Evolutionary conservation across 306 rosid species (phyloP), one percentile per base, ranked within the genome.

Genomic region (Pueraria montana): DNA sequence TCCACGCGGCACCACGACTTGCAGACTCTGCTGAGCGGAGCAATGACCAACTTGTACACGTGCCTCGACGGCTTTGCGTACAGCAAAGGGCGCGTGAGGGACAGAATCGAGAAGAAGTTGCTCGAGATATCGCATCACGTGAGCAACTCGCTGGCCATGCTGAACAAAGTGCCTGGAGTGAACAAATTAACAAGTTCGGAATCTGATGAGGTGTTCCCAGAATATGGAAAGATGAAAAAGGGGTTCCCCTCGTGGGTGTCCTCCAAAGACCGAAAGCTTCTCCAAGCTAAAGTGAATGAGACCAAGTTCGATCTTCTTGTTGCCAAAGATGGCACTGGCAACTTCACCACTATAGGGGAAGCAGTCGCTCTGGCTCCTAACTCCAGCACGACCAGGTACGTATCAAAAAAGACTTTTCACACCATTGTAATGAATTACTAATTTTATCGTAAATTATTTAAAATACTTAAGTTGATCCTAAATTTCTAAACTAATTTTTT

Each of bases 311-410:
- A 94, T 84, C 70, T 92, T 23, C 82, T 89, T 38, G 98, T 94
- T 68, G 91, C 98, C 18, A 91, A 91, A 75, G 98, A 94, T 80
- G 97, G 98, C 38, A 78, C 90, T 8, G 98, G 97, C 11, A 92
- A 92, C 85, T 94, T 92, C 89, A 86, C 92, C 67, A 92, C 96
- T 10, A 83, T 92, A 6, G 81, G 87, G 5, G 92, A 87, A 21
- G 98, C 98, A 0, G 88, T 94, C 8, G 87, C 26, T 61, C 91
- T 86, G 1, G 96, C 97, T 79, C 98, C 97, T 0, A 94, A 92
- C 40, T 87, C 94, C 24, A 91, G 92, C 87, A 62, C 79, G 10
- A 94, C 94, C 76, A 94, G 94, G 98, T 84, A 36, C 23, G 24
- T 53, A 16, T 0, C 8, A 66, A n/a, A 17, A 13, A 23, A 11